A percentile compares a stretch with the other conserved stretches of the same genome.
Evolutionary conservation across 2,329 filamentous ascomycete species (phyloP).

Genomic region (Plenodomus lindquistii): DNA sequence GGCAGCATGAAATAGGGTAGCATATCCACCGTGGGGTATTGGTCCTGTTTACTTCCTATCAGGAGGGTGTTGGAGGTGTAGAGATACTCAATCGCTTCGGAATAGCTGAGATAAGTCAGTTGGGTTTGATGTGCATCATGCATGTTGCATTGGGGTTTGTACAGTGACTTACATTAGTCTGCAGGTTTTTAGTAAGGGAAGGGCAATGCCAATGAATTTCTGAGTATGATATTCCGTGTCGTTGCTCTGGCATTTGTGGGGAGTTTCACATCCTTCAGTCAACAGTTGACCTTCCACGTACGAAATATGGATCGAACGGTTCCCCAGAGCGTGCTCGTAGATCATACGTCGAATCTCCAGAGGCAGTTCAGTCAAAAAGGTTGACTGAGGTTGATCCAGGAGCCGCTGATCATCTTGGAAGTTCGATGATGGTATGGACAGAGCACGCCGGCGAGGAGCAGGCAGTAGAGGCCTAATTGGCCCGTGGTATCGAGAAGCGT

Average conservation of each 20-base stretch:
- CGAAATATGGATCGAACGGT: slow-evolving; percentile 12
- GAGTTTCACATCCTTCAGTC: slow-evolving; percentile 7
- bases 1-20: slow-evolving; percentile 23
- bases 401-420: slow-evolving; percentile 13
- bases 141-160: no score
- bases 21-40: slow-evolving; percentile 16
- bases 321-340: slow-evolving; percentile 18
- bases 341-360: slow-evolving; percentile 26
- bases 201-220: slow-evolving; percentile 5
- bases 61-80: slow-evolving; percentile 24
- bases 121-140: not conserved
- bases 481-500: not conserved
- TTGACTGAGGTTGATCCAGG: slow-evolving; percentile 18
- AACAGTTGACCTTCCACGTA: slow-evolving; percentile 9
- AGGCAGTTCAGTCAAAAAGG: slow-evolving; percentile 22
- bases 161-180: slow-evolving; percentile 25
- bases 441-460: slow-evolving; percentile 16
- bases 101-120: slow-evolving; percentile 17
- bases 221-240: not conserved
- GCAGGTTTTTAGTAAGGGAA: slow-evolving; percentile 21
- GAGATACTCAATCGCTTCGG: slow-evolving; percentile 26
- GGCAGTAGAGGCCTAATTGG: slow-evolving; percentile 15
- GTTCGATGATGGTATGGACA: slow-evolving; percentile 13
- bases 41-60: slow-evolving; percentile 14
- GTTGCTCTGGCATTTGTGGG: not conserved